Percentiles rank a stretch among this genome's conserved stretches.
phyloP scores from a whole-genome alignment of 2,329 filamentous ascomycete species.

The Colletotrichum sp. region DNA sequence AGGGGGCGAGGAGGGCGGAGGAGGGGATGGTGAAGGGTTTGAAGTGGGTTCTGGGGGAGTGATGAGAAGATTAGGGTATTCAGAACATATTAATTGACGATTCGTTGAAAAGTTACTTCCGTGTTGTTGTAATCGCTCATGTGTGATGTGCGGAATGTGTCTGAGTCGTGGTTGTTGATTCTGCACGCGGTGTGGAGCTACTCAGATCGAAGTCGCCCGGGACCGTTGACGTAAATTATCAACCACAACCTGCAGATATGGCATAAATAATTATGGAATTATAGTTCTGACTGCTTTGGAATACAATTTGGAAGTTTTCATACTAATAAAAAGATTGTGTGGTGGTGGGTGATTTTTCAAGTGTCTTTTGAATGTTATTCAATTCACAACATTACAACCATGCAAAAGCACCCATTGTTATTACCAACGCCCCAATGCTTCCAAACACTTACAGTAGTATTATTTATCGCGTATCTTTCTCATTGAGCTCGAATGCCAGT shows the following conservation, averaged over 20 bases:
- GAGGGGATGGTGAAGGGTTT: slow-evolving; percentile 44
- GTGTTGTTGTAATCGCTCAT: not conserved
- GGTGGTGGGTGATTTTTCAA: not conserved
- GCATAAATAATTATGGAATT: fast-evolving
- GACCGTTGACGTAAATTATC: fast-evolving
- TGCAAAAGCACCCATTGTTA: no score
- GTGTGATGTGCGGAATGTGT: not conserved
- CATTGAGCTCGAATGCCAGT: no score
- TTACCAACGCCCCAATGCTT: no score
- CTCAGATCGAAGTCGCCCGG: fast-evolving
- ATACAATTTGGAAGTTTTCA: not conserved
- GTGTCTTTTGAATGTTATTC: fast-evolving
- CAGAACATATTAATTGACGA: not conserved
- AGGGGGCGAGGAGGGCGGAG: slow-evolving; percentile 45
- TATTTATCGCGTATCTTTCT: no score
- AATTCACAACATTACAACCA: not conserved
- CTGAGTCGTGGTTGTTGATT: not conserved
- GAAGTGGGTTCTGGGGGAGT: slow-evolving; percentile 39
- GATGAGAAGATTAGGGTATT: not conserved
- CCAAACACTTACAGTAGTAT: no score
- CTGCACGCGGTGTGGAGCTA: not conserved
- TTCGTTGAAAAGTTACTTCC: fast-evolving
- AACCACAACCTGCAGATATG: not conserved
- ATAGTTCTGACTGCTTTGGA: fast-evolving
- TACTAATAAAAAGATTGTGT: fast-evolving